Evolutionary conservation across 305 asterid species (phyloP), one percentile per base, ranked within the genome.

Genomic region (Stenogyne calaminthoides): DNA sequence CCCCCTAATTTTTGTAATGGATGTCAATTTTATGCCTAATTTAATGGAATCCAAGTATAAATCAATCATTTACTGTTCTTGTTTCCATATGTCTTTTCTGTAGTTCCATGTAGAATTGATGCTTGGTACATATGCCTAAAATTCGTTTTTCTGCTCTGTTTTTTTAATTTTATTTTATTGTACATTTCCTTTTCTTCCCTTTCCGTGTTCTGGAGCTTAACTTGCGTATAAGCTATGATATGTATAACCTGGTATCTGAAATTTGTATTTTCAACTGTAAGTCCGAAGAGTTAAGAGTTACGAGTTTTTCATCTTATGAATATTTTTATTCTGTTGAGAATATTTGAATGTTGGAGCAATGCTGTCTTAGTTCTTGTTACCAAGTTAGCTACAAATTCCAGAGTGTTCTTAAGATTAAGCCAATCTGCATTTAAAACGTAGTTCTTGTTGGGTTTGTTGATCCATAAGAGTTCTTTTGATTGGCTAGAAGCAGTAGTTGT

Each of bases 31-130:
- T 60, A 16, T 9, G 68, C 59, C 40, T 47, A 44, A 51, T 75
- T 57, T 70, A 66, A 80, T 84, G 84, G 78, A 77, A 80, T 73
- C 68, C 64, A 78, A 74, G 82, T 75, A 22, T 69, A 58, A 32
- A 12, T 56, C 16, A 27, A 18, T 14, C 4, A 2, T 3, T 44
- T 1, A 44, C 67, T 52, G 32, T 78, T 70, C n/a, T 37, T 29
- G 52, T 66, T 77, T 44, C 67, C 12, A 12, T 61, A 27, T 40
- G 25, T 37, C 7, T 46, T 63, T 49, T 49, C 22, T 49, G 20
- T 66, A 47, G 3, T 57, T 62, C 9, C 15, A 29, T 59, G 37
- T 49, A 47, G 27, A 47, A 19, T 19, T 5, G 44, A 22, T 18
- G 32, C 67, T 63, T 16, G 37, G 44, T 64, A 37, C 51, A n/a